Conservation (phyloP, 176 grass and related monocot species). For the Oryza nivara region DNA sequence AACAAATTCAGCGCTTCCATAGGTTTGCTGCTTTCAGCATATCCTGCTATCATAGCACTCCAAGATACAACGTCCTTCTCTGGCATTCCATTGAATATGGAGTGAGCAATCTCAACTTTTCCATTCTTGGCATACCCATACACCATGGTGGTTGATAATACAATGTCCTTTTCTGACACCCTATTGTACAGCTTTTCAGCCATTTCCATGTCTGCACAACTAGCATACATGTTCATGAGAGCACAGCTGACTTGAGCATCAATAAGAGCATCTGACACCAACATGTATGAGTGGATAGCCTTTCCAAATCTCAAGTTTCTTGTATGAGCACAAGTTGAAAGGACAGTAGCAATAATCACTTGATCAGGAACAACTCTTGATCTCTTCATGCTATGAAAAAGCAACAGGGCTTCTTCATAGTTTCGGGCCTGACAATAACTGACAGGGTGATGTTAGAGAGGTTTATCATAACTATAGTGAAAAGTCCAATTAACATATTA, state of each 20-base stretch:
- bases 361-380: constrained; percentile 70
- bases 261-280: constrained; percentile 52
- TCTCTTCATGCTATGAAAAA: constrained; percentile 79
- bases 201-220: constrained; percentile 59
- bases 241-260: constrained; percentile 59
- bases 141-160: constrained; percentile 75
- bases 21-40: constrained; percentile 63
- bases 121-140: constrained; percentile 77
- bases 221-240: constrained; percentile 78
- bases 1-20: constrained; percentile 71
- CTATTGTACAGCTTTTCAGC: constrained; percentile 64
- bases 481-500: neutral
- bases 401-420: constrained; percentile 65
- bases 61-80: constrained; percentile 81
- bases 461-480: constrained; percentile 3
- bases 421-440: constrained; percentile 74
- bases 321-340: constrained; percentile 65
- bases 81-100: constrained; percentile 77
- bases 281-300: constrained; percentile 69
- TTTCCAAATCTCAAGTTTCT: constrained; percentile 54
- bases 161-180: constrained; percentile 52
- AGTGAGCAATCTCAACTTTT: constrained; percentile 58
- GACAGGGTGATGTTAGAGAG: constrained; percentile 45
- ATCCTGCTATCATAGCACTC: constrained; percentile 90
- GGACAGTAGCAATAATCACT: constrained; percentile 65